Evolutionary conservation across 352 stramenopile genomes (phyloP).

Genomic region (Phytophthora vignae): DNA sequence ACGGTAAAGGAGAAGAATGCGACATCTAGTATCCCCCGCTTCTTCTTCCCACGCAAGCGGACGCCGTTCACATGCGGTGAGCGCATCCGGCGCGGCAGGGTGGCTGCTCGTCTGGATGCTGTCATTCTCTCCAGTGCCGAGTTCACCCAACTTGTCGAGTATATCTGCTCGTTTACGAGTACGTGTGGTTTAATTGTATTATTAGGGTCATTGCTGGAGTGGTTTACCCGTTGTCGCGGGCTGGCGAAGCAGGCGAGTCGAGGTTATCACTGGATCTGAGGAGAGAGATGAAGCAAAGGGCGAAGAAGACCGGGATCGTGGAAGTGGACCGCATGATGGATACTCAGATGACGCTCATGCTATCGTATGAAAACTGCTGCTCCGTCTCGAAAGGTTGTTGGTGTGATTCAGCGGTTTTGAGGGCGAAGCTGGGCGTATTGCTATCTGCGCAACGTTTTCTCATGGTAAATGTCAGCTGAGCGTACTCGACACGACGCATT

Average conservation of each 20-base stretch:
- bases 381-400: slow-evolving; percentile 24
- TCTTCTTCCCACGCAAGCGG: slow-evolving; percentile 51
- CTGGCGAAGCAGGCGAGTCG: slow-evolving; percentile 4
- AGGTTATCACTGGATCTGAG: slow-evolving; percentile 8
- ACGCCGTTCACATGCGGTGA: slow-evolving; percentile 39
- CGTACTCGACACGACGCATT: not conserved
- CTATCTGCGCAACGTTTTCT: slow-evolving; percentile 49
- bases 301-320: slow-evolving; percentile 34
- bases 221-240: not conserved
- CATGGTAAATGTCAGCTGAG: slow-evolving; percentile 39
- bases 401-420: slow-evolving; percentile 1
- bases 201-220: not conserved
- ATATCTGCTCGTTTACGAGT: slow-evolving; percentile 33
- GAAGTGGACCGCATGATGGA: slow-evolving; percentile 49
- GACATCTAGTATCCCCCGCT: slow-evolving; percentile 46
- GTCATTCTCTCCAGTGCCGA: slow-evolving; percentile 32
- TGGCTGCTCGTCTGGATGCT: slow-evolving; percentile 24
- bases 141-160: slow-evolving; percentile 24
- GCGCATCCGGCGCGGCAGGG: slow-evolving; percentile 21
- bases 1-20: not conserved
- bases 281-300: slow-evolving; percentile 29
- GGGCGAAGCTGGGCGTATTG: slow-evolving; percentile 37
- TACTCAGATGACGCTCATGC: slow-evolving; percentile 37
- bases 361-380: slow-evolving; percentile 59
- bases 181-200: not conserved